These are phyloP conservation scores for Cercospora berteroae DNA, from an alignment of 2,329 filamentous ascomycete species.

Conservation along the genomic window DNA sequence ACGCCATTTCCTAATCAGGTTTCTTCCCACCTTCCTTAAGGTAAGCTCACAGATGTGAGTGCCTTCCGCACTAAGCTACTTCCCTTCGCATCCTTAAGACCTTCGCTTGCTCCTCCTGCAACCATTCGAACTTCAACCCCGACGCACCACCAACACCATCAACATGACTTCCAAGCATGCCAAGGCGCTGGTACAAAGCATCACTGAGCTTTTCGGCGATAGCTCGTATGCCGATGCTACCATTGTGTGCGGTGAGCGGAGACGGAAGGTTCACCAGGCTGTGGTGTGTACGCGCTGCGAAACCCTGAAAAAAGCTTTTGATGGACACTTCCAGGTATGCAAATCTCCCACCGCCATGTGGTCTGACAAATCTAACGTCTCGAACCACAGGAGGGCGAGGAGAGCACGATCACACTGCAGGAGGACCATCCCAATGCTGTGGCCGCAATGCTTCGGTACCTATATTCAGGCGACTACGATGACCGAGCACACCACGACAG, in stretches of 20 bases:
- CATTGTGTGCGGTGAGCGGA: constrained; percentile 24
- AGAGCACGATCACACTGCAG: neutral
- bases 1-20: too few relatives aligned
- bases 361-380: neutral
- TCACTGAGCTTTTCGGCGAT: neutral
- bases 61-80: too few relatives aligned
- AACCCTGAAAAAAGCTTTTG: constrained; percentile 28
- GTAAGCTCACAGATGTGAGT: too few relatives aligned
- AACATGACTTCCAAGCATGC: too few relatives aligned
- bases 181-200: neutral
- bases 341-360: neutral
- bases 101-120: too few relatives aligned
- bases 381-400: neutral
- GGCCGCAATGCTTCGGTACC: constrained; percentile 11
- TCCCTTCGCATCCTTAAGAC: too few relatives aligned
- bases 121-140: too few relatives aligned
- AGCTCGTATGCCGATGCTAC: constrained; percentile 20
- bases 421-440: constrained; percentile 14
- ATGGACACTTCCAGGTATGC: constrained; percentile 24
- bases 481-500: neutral
- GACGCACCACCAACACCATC: too few relatives aligned
- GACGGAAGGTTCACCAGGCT: constrained; percentile 27
- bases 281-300: constrained; percentile 30
- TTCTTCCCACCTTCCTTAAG: too few relatives aligned
- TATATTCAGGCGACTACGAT: constrained; percentile 12